Percentiles rank a stretch among this genome's conserved stretches.
Evolutionary conservation across 1,284 basidiomycete species (phyloP).

Genomic region (Apiotrichum gamsii): DNA sequence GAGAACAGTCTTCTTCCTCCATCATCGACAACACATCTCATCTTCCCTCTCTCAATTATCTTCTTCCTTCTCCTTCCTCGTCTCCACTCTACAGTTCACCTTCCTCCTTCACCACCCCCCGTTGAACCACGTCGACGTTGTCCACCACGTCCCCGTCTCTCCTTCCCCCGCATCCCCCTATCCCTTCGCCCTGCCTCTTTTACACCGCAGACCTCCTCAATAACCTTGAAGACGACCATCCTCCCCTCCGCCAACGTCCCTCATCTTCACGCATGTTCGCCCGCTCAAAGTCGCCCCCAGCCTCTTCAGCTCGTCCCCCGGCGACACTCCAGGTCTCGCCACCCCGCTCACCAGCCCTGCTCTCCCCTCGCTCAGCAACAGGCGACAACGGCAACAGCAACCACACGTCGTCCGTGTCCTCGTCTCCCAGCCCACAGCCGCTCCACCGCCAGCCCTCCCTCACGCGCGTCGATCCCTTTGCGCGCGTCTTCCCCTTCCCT

Average conservation of each 20-base stretch:
- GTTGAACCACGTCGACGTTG: too few species aligned
- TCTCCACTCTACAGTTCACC: too few species aligned
- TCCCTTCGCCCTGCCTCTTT: slow-evolving; percentile 1
- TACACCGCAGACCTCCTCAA: neutral
- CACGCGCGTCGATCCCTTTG: neutral
- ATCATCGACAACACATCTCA: neutral
- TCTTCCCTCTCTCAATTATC: too few species aligned
- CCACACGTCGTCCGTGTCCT: neutral
- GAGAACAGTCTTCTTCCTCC: neutral
- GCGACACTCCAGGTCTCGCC: neutral
- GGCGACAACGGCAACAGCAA: neutral
- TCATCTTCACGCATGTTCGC: neutral
- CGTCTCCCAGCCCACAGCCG: neutral
- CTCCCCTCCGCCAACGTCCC: too few species aligned
- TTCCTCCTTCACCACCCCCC: too few species aligned
- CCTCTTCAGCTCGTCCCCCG: neutral
- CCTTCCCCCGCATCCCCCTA: neutral
- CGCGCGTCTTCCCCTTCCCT: slow-evolving; percentile 5
- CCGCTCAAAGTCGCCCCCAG: neutral
- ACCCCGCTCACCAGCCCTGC: neutral
- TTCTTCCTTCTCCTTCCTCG: too few species aligned
- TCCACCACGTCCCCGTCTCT: too few species aligned
- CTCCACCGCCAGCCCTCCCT: neutral
- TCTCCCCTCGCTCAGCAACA: neutral
- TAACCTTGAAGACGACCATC: neutral